phyloP scores from a whole-genome alignment of 1,284 basidiomycete genomes.

The Inonotus hispidus region DNA sequence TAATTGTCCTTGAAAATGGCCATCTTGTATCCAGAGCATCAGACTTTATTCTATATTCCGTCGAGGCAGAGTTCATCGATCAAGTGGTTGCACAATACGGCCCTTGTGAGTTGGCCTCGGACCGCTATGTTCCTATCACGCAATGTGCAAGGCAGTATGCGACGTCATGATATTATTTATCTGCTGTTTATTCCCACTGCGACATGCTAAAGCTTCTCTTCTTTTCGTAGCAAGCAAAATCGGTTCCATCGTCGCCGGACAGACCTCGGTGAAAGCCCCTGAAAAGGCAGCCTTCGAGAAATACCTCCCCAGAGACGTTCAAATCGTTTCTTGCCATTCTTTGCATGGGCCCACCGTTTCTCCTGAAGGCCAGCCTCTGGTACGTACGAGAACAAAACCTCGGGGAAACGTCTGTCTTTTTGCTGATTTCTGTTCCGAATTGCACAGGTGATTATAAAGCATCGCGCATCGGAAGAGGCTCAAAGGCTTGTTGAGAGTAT shows the following conservation, averaged over 20 bases:
- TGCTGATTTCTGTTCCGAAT: conserved; percentile 2
- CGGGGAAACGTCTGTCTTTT: conserved; percentile 7
- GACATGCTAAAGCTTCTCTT: conserved; percentile 13
- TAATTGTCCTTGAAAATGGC: conserved; percentile 72
- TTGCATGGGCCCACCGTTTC: conserved; percentile 92
- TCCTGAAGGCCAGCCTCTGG: conserved; percentile 88
- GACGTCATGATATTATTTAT: not conserved
- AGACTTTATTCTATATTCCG: conserved; percentile 90
- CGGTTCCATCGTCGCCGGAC: conserved; percentile 88
- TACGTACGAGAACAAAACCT: conserved; percentile 34
- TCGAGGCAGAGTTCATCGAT: conserved; percentile 90
- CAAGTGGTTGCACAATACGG: conserved; percentile 85
- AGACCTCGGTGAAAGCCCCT: conserved; percentile 96
- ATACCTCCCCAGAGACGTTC: conserved; percentile 80
- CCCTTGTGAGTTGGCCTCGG: conserved; percentile 58
- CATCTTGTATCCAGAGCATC: conserved; percentile 80
- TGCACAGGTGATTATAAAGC: conserved; percentile 79
- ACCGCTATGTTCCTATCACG: not conserved
- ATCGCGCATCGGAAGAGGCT: conserved; percentile 75
- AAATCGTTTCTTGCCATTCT: conserved; percentile 92
- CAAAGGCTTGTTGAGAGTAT: conserved; percentile 80
- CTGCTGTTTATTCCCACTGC: not conserved
- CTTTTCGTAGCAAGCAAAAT: conserved; percentile 75
- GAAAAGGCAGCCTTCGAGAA: conserved; percentile 89
- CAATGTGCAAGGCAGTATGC: not conserved